Base-by-base conservation (phyloP, 441 rosid species). In the Isatis lusitanica region DNA sequence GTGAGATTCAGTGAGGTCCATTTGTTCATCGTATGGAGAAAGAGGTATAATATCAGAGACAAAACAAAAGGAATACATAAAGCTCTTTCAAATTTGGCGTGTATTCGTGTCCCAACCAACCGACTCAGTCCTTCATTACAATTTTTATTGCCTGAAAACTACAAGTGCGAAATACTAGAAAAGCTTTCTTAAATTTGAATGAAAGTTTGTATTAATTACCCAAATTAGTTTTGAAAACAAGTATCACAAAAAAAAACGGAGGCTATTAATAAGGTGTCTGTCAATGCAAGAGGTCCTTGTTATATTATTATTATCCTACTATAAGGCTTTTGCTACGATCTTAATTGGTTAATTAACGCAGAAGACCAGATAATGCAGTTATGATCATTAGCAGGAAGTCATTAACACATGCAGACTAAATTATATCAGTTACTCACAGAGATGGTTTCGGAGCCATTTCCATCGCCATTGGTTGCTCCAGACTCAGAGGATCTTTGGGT, bases 401-500 rank as follows among this genome's bases (percentile, higher is more conserved):
- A 65, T 0, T n/a, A 59, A 39, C 38, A 74, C 61, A 58, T 9
- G 50, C 36, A 66, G 61, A 67, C 2, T 13, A 73, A 18, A 69
- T 7, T 21, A 16, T 42, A 77, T 33, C 5, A 58, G 68, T 58
- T 73, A 88, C 97, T 88, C 74, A 92, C 98, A 63, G 87, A 53
- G 70, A 82, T 81, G 63, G 82, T 74, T 73, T 88, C 98, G 15
- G 86, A 80, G 80, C 85, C 84, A 58, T 44, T 78, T 55, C 79
- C 56, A 79, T 87, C 78, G 72, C 70, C 85, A 83, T 66, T 82
- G 53, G 83, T 66, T 35, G 73, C 76, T 71, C 85, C 88, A 68
- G 85, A 89, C 64, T 85, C 96, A 57, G 80, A 74, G 77, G 78
- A 82, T 68, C 82, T 91, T 74, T 82, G 87, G 46, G 87, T 44